Evolutionary conservation across 2,329 filamentous ascomycete species (phyloP).

Genomic region (Arthrinium puccinioides): DNA sequence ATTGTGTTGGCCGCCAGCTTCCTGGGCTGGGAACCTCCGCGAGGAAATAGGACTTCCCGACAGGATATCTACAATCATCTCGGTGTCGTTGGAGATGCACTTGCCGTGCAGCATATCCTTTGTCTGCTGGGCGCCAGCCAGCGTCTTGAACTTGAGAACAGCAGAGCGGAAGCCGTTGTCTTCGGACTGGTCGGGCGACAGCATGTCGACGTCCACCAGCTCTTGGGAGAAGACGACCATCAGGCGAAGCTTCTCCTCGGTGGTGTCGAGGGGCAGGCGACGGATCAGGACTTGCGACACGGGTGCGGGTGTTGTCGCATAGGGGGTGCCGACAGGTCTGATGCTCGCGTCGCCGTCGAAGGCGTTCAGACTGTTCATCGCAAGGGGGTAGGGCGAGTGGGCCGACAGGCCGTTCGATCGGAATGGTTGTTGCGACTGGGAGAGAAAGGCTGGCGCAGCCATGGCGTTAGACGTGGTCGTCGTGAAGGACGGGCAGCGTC

Average conservation of each 20-base stretch:
- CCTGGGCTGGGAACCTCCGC: constrained; percentile 47
- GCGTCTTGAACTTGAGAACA: constrained; percentile 44
- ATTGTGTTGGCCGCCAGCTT: not conserved
- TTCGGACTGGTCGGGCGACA: constrained; percentile 40
- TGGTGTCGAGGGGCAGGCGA: constrained; percentile 45
- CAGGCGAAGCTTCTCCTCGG: constrained; percentile 44
- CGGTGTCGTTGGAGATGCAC: constrained; percentile 40
- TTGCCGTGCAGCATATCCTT: constrained; percentile 51
- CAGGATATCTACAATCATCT: constrained; percentile 57
- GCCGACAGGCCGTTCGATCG: constrained; percentile 22
- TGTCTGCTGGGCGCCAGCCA: constrained; percentile 47
- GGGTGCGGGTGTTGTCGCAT: constrained; percentile 25
- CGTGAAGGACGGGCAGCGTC: too few species aligned
- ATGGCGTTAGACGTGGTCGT: constrained; percentile 30
- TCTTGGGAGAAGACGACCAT: constrained; percentile 56
- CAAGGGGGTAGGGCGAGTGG: constrained; percentile 25
- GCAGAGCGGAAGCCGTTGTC: constrained; percentile 45
- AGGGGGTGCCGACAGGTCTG: constrained; percentile 32
- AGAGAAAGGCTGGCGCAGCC: constrained; percentile 36
- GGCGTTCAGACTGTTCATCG: constrained; percentile 19
- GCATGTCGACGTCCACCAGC: constrained; percentile 41
- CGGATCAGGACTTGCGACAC: constrained; percentile 42
- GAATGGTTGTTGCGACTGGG: constrained; percentile 29
- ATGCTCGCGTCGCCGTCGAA: constrained; percentile 34
- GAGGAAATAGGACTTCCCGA: constrained; percentile 27